Base-by-base conservation (phyloP, 2,329 filamentous ascomycete species). In the Alternaria gansuensis region DNA sequence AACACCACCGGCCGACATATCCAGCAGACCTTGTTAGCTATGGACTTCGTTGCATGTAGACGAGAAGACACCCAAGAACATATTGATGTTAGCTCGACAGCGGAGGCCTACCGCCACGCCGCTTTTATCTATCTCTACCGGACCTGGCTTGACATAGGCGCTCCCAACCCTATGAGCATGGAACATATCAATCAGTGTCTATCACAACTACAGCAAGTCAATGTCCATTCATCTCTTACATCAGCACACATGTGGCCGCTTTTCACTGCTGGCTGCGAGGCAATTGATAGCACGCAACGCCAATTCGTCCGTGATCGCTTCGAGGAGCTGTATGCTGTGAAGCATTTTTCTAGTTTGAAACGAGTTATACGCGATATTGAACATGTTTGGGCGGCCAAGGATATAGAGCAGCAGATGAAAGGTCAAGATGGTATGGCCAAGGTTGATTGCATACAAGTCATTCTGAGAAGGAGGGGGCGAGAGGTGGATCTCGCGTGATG, bases 51-150 rank as follows among this genome's bases (percentile, higher is more conserved):
- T 3, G 24, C 39, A 21, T 48, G 55, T 17, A 60, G 61, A 14
- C 45, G 34, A 3, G 33, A 29, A 14, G 29, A 49, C 0, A 17
- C 21, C 11, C 26, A 24, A 4, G 46, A 56, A 39, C 21, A 50
- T 10, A 33, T 45, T n/a, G 66, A 73, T 17, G 65, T 73, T 13
- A 48, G n/a, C 7, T 28, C 49, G 34, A 75, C 73, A 10, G 69
- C 72, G 13, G 64, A 71, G 57, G 70, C 72, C 5, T 74, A 72
- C 39, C 70, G 70, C 13, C 73, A 75, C 48, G 67, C 73, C 31
- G 73, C 73, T 1, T 74, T 74, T 59, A 75, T 75, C 40, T 74
- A 75, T 41, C 68, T 75, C 24, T 74, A 75, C 49, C 66, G 73
- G 10, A 72, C 71, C 5, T 75, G 73, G 73, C 66, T 72, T 1